Base-by-base conservation (phyloP, 192 early-diverging fungal species). In the Rhizophagus clarus region DNA sequence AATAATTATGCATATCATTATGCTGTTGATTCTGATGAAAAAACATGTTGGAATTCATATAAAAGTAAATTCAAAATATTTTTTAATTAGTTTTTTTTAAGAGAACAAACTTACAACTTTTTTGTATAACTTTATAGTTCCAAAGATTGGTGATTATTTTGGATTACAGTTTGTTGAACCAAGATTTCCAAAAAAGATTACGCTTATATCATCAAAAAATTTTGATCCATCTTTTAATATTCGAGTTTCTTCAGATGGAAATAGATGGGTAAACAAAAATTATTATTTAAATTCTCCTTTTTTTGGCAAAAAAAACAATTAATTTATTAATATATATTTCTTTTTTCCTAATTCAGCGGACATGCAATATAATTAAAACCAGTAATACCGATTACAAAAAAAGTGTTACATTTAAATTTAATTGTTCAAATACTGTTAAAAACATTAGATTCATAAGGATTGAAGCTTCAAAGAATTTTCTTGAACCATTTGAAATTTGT, bases 11-110 rank as follows among this genome's bases (percentile, higher is more conserved):
- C 85, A 26, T 90, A 85, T 77, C 81, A 86, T 60, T 81, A 83
- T 22, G 89, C 88, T 28, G 89, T 90, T 1, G 89, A 90, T 70
- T 70, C 79, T 32, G 79, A 88, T 72, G 72, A 77, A 0, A 61
- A 56, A 9, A 89, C 89, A 31, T 89, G 88, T 61, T 90, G 89
- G 89, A 87, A 89, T 45, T 87, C 87, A 32, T 82, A 78, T 62
- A 81, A 17, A 78, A 74, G 85, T 86, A 84, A 60, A n/a, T 64
- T 10, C 24, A 14, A n/a, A n/a, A 26, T 76, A 32, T 1, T 31
- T 42, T 47, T 31, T 76, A 22, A 7, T 40, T 26, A 76, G 8
- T 62, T 47, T 71, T 24, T 4, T 47, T 47, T 4, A 26, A n/a
- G 66, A 24, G 80, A 79, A 20, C 9, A 1, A 31, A 56, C 11